Evolutionary conservation across 2,329 filamentous ascomycete species (phyloP).

Genomic region (Stenocarpella maydis): DNA sequence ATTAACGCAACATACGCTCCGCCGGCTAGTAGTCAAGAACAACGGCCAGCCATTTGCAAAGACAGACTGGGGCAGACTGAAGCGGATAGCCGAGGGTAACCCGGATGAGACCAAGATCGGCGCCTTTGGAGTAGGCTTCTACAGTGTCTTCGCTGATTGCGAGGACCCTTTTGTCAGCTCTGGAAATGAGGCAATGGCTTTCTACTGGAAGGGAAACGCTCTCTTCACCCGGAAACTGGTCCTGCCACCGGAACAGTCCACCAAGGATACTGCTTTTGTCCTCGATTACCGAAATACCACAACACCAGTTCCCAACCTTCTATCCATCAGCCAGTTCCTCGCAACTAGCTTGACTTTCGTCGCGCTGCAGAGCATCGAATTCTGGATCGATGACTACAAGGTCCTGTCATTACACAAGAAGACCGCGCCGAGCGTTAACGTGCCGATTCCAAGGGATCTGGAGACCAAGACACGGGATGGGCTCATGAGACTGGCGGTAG

Average conservation of each 20-base stretch:
- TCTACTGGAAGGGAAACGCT: constrained; percentile 99
- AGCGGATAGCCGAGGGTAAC: constrained; percentile 98
- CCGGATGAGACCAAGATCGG: constrained; percentile 99
- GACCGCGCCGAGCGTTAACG: constrained; percentile 76
- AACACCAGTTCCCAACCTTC: constrained; percentile 83
- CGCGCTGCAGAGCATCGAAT: constrained; percentile 83
- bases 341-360: constrained; percentile 97
- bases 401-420: constrained; percentile 85
- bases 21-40: constrained; percentile 89
- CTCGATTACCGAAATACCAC: constrained; percentile 91
- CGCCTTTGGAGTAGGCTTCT: constrained; percentile 97
- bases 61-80: constrained; percentile 92
- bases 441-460: constrained; percentile 80
- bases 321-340: constrained; percentile 89
- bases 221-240: constrained; percentile 89
- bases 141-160: constrained; percentile 97
- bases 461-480: constrained; percentile 85
- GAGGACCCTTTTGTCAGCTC: constrained; percentile 98
- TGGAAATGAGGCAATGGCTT: constrained; percentile 92
- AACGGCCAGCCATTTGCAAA: constrained; percentile 87
- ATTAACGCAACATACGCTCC: constrained; percentile 84
- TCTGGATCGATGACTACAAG: constrained; percentile 89
- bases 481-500: constrained; percentile 83
- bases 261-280: constrained; percentile 85
- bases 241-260: constrained; percentile 72